Base-by-base conservation (phyloP, 1,139 yeast genomes). In the Candida sojae region DNA sequence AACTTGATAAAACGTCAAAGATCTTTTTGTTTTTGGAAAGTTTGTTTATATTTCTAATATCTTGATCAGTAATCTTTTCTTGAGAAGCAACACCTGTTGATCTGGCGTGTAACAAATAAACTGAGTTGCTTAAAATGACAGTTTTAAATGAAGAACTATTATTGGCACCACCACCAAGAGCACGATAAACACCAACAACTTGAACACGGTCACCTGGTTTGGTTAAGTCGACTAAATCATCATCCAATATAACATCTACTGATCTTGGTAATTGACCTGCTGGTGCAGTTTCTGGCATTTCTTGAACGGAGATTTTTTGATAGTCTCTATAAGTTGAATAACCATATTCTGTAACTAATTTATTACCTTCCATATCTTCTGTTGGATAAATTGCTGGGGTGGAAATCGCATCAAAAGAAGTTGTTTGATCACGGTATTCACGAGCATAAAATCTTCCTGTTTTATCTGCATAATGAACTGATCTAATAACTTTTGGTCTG, bases 121-220 rank as follows among this genome's bases (percentile, higher is more conserved):
- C 87, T 5, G 96, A 88, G 66, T 91, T 91, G 45, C 96, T 97
- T 53, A 93, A 71, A 39, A 93, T 71, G 26, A 91, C 82, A 1
- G 97, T 89, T 59, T 77, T 80, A 72, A 95, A 93, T 10, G 92
- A 80, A 10, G 93, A 79, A 44, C 79, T 71, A 44, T 75, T 71
- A 55, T 83, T 83, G 50, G 79, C 77, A 56, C 88, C 92, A 49
- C 92, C 92, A 49, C 99, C 99, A 46, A 92, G 70, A 0, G 97
- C 90, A 58, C 97, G 82, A 68, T 87, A 95, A 9, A 93, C 96
- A 55, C 99, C 99, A 10, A 93, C 96, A 40, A 92, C 74, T 69
- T 92, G 97, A 34, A 92, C 84, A 64, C 99, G 83, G 63, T 93
- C 99, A 62, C 99, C 99, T 0, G 99, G 98, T 66, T 93, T 93